Evolutionary conservation across 345 rosid genomes (phyloP).

Genomic region (Aethionema arabicum): DNA sequence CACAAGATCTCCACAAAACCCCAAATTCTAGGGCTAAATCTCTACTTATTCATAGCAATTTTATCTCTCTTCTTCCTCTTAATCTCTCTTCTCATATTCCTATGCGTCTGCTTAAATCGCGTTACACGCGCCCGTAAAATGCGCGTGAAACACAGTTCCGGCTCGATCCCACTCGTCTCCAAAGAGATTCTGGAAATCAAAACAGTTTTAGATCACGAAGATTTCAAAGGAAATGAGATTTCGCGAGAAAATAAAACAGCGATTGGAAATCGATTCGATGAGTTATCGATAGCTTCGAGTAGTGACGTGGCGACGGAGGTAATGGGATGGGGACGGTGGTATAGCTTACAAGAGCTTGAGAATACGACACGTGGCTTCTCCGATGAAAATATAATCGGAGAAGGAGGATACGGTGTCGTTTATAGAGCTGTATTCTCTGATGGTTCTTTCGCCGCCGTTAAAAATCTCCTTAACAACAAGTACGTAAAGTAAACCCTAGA

Average conservation of each 20-base stretch:
- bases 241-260: conserved; percentile 29
- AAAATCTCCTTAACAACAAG: conserved; percentile 89
- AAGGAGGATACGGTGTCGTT: conserved; percentile 95
- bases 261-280: conserved; percentile 40
- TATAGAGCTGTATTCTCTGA: conserved; percentile 70
- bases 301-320: conserved; percentile 51
- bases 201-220: conserved; percentile 36
- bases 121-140: conserved; percentile 51
- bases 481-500: conserved; percentile 41
- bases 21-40: conserved; percentile 52
- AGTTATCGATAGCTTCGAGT: conserved; percentile 42
- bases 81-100: conserved; percentile 49
- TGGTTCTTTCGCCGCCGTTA: conserved; percentile 84
- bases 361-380: conserved; percentile 76
- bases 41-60: conserved; percentile 57
- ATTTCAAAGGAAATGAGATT: conserved; percentile 31
- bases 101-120: conserved; percentile 53
- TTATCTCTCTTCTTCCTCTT: conserved; percentile 39
- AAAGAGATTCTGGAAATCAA: conserved; percentile 74
- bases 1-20: conserved; percentile 46
- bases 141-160: conserved; percentile 71
- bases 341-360: conserved; percentile 77
- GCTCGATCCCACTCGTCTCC: conserved; percentile 68
- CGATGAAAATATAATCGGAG: conserved; percentile 82
- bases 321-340: conserved; percentile 96